These are phyloP conservation scores for Kalaharituber pfeilii DNA, from an alignment of 2,329 filamentous ascomycete genomes.

Conservation along the genomic window DNA sequence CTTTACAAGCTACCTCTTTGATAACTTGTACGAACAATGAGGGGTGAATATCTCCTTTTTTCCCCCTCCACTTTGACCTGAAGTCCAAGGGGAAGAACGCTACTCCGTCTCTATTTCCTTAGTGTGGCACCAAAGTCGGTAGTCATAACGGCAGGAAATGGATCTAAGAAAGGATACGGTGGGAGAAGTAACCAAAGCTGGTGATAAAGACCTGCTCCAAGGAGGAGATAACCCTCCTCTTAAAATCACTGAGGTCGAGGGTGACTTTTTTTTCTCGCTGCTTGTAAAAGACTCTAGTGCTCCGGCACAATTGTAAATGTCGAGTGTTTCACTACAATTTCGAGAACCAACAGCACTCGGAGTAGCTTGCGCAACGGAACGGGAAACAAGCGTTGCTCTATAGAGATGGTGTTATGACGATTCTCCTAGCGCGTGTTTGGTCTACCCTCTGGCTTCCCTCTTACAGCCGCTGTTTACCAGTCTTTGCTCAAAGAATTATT, in stretches of 20 bases:
- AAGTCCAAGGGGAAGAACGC: background rate
- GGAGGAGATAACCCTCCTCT: background rate
- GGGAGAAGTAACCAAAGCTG: too few relatives aligned
- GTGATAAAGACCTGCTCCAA: too few relatives aligned
- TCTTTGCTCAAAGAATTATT: background rate
- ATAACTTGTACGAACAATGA: too few relatives aligned
- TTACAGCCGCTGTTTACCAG: background rate
- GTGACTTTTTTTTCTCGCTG: background rate
- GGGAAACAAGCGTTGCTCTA: background rate
- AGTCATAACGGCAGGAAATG: background rate
- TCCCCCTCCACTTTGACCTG: too few relatives aligned
- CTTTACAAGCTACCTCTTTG: too few relatives aligned
- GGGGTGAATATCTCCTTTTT: too few relatives aligned
- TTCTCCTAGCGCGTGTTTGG: background rate
- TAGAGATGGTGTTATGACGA: background rate
- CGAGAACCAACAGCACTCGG: background rate
- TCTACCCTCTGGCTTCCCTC: background rate
- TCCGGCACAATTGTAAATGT: too few relatives aligned
- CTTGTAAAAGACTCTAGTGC: too few relatives aligned
- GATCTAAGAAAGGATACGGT: too few relatives aligned
- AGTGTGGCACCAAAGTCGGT: background rate
- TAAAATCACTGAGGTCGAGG: background rate
- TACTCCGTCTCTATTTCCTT: background rate
- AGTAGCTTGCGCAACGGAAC: background rate
- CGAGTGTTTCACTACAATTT: background rate